Evolutionary conservation across 2,329 filamentous ascomycete species (phyloP), one percentile per base, ranked within the genome.

Genomic region (Endothia cerciana): DNA sequence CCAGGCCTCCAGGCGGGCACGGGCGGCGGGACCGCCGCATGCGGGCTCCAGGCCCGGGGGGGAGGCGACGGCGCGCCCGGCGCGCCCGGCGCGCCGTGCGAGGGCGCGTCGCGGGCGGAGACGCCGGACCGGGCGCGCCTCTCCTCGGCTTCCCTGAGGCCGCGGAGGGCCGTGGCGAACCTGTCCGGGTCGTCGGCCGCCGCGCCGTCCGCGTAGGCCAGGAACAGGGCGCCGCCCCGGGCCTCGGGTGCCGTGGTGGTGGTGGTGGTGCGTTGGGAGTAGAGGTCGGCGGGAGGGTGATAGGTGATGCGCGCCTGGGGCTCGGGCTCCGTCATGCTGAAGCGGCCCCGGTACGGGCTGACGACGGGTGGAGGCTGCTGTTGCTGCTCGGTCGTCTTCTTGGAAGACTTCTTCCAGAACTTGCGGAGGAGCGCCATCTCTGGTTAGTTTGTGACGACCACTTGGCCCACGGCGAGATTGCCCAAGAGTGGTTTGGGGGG

Each of bases 351-450:
- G 45, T 49, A 22, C 22, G 45, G 45, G 45, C 25, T 49, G 45
- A 49, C 45, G 22, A 22, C n/a, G 45, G 15, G 45, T 7, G 45
- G 45, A 3, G n/a, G 22, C 55, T 58, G 6, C n/a, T 38, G 36
- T 17, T 58, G 30, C 55, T 58, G n/a, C n/a, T 51, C 47, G 10
- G 47, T 51, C 17, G 15, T 51, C 10, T n/a, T 51, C 47, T 51
- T 51, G 55, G 55, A 58, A 58, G 55, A n/a, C 33, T 58, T 58
- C 33, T 58, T 58, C 55, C 55, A 58, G 55, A 58, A 40, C n/a
- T 58, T 58, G 36, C 19, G 38, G 1, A 41, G 13, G 36, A 58
- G 25, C 1, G 33, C 36, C 55, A 58, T 58, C n/a, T 41, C 15
- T 36, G n/a, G n/a, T n/a, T n/a, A n/a, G n/a, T 15, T 7, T 15